phyloP scores from a whole-genome alignment of 148 eudicot genomes.

The Vaccinium vitisidaea region DNA sequence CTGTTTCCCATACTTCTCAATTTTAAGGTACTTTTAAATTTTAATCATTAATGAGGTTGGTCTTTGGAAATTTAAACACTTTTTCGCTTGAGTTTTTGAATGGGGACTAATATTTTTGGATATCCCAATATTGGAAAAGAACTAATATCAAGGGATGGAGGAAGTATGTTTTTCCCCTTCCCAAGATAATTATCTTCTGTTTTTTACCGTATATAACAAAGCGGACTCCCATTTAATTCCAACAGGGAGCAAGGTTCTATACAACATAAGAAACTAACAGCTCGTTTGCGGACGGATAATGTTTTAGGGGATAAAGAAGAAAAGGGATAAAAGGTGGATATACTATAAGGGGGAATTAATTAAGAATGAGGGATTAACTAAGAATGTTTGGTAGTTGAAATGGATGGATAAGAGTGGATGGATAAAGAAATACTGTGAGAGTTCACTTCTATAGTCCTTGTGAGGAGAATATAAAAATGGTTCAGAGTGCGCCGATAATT shows the following conservation, averaged over 20 bases:
- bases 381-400: neutral
- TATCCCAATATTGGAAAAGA: no score
- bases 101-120: neutral
- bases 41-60: neutral
- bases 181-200: neutral
- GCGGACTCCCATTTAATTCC: neutral
- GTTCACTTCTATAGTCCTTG: neutral
- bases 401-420: neutral
- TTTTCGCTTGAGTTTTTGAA: neutral
- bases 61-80: neutral
- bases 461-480: neutral
- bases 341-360: neutral
- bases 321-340: neutral
- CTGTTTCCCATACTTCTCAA: neutral
- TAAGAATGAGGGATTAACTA: neutral
- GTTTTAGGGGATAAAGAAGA: neutral
- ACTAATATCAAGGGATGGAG: neutral
- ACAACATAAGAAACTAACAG: neutral
- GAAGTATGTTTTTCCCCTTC: neutral
- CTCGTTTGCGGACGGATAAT: neutral
- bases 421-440: neutral
- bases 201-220: neutral
- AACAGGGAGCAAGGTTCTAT: neutral
- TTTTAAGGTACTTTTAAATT: neutral
- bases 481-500: neutral